These are phyloP conservation scores for Echium plantagineum DNA, from an alignment of 257 asterid species.

Conservation along the genomic window DNA sequence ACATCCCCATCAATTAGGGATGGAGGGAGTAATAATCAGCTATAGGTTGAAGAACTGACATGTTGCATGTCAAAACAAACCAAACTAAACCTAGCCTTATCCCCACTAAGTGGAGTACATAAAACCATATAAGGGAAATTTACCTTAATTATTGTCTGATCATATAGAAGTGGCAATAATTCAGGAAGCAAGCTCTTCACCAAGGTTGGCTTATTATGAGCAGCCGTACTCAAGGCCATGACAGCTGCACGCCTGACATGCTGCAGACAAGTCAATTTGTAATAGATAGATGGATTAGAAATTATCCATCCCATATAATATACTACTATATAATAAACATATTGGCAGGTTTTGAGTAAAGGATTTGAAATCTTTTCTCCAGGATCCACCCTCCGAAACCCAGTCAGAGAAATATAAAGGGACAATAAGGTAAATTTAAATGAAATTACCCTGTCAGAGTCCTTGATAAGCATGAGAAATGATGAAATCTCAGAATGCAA, in stretches of 20 bases:
- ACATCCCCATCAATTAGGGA: too few relatives aligned
- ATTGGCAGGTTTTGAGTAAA: not conserved
- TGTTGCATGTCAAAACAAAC: not conserved
- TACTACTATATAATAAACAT: too few relatives aligned
- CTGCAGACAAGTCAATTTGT: conserved; percentile 16
- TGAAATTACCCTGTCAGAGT: conserved; percentile 69
- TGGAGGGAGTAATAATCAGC: too few relatives aligned
- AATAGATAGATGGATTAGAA: too few relatives aligned
- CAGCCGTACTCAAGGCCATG: conserved; percentile 94
- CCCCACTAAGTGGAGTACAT: too few relatives aligned
- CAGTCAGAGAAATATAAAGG: not conserved
- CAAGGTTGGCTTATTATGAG: conserved; percentile 94
- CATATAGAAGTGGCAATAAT: conserved; percentile 87
- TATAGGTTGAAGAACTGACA: not conserved
- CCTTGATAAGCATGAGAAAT: conserved; percentile 91
- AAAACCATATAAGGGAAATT: not conserved
- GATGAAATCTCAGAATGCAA: conserved; percentile 74
- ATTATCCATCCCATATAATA: too few relatives aligned
- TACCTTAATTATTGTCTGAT: conserved; percentile 92
- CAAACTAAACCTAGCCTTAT: too few relatives aligned
- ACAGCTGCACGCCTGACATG: conserved; percentile 99
- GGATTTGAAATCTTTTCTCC: not conserved
- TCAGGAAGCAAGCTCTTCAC: conserved; percentile 79
- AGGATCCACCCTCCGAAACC: not conserved
- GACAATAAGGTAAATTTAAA: not conserved